phyloP scores from a whole-genome alignment of 2,329 filamentous ascomycete species.

The Coniosporium tulheliwenetii region DNA sequence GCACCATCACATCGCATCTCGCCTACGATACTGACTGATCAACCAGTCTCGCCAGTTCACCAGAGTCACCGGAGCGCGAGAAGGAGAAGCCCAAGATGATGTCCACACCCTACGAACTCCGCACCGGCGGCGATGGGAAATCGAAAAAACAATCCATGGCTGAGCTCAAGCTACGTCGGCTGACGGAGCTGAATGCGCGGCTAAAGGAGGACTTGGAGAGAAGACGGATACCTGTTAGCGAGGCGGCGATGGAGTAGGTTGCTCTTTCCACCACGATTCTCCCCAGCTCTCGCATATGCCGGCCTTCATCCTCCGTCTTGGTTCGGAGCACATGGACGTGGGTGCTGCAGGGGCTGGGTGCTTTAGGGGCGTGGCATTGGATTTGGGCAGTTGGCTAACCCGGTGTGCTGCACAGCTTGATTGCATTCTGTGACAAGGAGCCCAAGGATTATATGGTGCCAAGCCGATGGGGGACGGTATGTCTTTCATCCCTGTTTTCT shows the following conservation, averaged over 20 bases:
- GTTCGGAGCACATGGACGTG: too few relatives aligned
- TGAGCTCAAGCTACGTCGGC: conserved; percentile 85
- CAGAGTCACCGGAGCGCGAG: not conserved
- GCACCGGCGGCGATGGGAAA: conserved; percentile 49
- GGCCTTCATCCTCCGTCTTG: too few relatives aligned
- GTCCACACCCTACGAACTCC: conserved; percentile 49
- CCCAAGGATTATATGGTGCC: conserved; percentile 99
- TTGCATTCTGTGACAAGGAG: conserved; percentile 86
- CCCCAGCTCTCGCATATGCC: too few relatives aligned
- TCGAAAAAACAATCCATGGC: conserved; percentile 99
- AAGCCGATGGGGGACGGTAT: conserved; percentile 77
- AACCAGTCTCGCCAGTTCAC: not conserved
- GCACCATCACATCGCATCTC: too few relatives aligned
- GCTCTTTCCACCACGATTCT: not conserved
- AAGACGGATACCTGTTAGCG: conserved; percentile 88
- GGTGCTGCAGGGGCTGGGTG: too few relatives aligned
- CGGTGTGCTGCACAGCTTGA: conserved; percentile 48
- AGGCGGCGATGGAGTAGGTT: conserved; percentile 51
- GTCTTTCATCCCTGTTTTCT: conserved; percentile 8
- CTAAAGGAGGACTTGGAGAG: conserved; percentile 91
- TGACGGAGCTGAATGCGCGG: conserved; percentile 94
- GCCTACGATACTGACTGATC: too few relatives aligned
- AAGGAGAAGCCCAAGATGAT: conserved; percentile 22
- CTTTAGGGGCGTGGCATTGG: too few relatives aligned
- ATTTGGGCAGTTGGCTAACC: not conserved